A percentile compares a stretch with the other conserved stretches of the same genome.
Conservation (phyloP, 2,329 filamentous ascomycete genomes). For the Bipolaris cookei region DNA sequence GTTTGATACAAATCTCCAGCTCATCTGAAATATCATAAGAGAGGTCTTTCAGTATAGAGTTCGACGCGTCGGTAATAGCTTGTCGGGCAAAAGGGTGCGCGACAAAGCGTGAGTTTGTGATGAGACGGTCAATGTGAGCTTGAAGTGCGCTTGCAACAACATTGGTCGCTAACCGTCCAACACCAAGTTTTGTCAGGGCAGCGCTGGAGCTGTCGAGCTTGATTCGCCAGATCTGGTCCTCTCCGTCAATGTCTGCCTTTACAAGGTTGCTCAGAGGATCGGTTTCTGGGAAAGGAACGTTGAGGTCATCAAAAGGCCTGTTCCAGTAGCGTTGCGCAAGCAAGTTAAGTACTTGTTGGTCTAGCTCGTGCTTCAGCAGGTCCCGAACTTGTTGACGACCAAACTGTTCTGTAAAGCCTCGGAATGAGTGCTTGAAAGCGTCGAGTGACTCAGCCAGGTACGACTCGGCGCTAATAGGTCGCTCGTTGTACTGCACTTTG, state of each 20-base stretch:
- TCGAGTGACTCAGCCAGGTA: conserved; percentile 96
- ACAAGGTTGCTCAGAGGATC: conserved; percentile 79
- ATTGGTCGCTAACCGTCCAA: conserved; percentile 88
- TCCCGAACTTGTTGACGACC: conserved; percentile 88
- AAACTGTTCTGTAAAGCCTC: conserved; percentile 88
- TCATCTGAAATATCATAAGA: conserved; percentile 98
- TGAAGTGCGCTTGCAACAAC: conserved; percentile 90
- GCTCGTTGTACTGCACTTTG: conserved; percentile 99
- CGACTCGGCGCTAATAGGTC: conserved; percentile 90
- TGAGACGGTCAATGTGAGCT: conserved; percentile 77
- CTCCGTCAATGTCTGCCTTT: conserved; percentile 72
- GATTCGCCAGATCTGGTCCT: conserved; percentile 89
- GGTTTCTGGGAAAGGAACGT: conserved; percentile 67
- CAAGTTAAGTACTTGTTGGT: conserved; percentile 92
- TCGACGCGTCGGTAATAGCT: conserved; percentile 90
- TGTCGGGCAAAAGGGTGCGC: conserved; percentile 90
- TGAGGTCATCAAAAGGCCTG: conserved; percentile 86
- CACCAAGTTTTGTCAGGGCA: conserved; percentile 88
- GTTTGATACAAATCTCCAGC: conserved; percentile 98
- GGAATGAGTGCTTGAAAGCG: conserved; percentile 97
- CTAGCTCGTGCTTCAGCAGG: conserved; percentile 87
- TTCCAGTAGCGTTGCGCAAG: conserved; percentile 97
- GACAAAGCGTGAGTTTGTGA: conserved; percentile 81
- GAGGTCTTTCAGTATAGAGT: conserved; percentile 87
- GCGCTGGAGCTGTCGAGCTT: conserved; percentile 93